phyloP scores from a whole-genome alignment of 495 filamentous ascomycete species.

The Penicillium waksmanii region DNA sequence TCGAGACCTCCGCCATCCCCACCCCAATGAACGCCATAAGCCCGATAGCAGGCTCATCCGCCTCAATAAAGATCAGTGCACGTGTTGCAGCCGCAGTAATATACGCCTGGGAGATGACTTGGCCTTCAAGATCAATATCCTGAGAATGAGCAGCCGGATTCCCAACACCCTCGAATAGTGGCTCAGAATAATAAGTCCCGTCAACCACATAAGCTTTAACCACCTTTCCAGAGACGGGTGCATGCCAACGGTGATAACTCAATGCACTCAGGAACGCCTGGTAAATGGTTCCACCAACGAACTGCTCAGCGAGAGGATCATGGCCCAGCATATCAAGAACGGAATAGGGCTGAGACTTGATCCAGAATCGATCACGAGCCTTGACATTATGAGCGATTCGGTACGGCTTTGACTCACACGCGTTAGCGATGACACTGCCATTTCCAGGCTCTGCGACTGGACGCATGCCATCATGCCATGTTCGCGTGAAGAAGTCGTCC shows the following conservation, averaged over 20 bases:
- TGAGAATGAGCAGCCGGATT: slow-evolving; percentile 48
- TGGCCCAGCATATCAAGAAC: slow-evolving; percentile 64
- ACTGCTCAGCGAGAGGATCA: slow-evolving; percentile 53
- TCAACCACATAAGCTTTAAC: slow-evolving; percentile 56
- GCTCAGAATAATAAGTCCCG: slow-evolving; percentile 73
- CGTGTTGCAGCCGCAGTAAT: slow-evolving; percentile 60
- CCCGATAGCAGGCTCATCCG: slow-evolving; percentile 67
- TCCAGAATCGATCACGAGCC: slow-evolving; percentile 59
- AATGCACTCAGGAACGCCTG: slow-evolving; percentile 68
- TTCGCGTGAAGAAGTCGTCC: slow-evolving; percentile 77
- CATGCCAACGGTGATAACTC: slow-evolving; percentile 74
- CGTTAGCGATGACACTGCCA: slow-evolving; percentile 59
- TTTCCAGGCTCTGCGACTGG: slow-evolving; percentile 58
- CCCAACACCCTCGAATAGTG: slow-evolving; percentile 53
- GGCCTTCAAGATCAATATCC: slow-evolving; percentile 58
- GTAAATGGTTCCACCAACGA: slow-evolving; percentile 66
- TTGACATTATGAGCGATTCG: slow-evolving; percentile 29
- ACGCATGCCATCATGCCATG: slow-evolving; percentile 55
- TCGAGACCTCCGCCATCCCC: slow-evolving; percentile 73
- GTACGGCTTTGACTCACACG: slow-evolving; percentile 63
- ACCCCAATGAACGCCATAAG: slow-evolving; percentile 67
- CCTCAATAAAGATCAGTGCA: slow-evolving; percentile 69
- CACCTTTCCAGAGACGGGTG: slow-evolving; percentile 62
- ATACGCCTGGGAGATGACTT: slow-evolving; percentile 67
- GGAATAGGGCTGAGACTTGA: slow-evolving; percentile 70